Base-by-base conservation (phyloP, 768 basidiomycete genomes). In the Saitozyma podzolica region DNA sequence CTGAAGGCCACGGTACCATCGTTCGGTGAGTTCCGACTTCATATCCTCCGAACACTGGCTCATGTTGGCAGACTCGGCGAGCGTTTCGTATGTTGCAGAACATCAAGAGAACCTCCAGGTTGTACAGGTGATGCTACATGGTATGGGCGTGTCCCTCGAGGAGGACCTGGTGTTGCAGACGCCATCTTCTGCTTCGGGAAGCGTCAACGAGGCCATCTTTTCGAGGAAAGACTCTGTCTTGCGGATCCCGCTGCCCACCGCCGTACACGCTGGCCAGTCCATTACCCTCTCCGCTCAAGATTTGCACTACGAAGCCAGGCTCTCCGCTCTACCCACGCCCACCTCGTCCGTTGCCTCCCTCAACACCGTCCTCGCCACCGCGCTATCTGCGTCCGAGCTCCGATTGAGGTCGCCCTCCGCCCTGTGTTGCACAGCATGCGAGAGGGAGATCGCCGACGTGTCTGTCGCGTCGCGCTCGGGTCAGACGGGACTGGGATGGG, bases 71-170 rank as follows among this genome's bases (percentile, higher is more conserved):
- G 74, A 69, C 54, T 7, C 61, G 6, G 40, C 53, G 8, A 78
- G 82, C 53, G 77, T 87, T 9, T 77, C 82, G 14, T 87, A 84
- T 64, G 80, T 88, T 37, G 85, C 86, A 0, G 94, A 96, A 78
- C 85, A 91, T 72, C 92, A 94, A 73, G 90, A 93, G 75, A 90
- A 87, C 60, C 84, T 97, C 5, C 86, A 87, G 20, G 88, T 88
- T 54, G 84, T 95, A 40, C 82, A 91, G 42, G 85, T 91, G 20
- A 89, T 91, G 74, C 81, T 93, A 56, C 84, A 85, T 39, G 66
- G 67, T 40, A 54, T 49, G 1, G 62, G 61, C 17, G 56, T 37
- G 16, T 57, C 43, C 16, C 9, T 17, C 9, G 8, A 50, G 29
- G 62, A 67, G 40, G 48, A 48, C 8, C 19, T 50, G 47, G 40